Conservation (phyloP, 345 rosid genomes). For the Ceriops decandra region DNA sequence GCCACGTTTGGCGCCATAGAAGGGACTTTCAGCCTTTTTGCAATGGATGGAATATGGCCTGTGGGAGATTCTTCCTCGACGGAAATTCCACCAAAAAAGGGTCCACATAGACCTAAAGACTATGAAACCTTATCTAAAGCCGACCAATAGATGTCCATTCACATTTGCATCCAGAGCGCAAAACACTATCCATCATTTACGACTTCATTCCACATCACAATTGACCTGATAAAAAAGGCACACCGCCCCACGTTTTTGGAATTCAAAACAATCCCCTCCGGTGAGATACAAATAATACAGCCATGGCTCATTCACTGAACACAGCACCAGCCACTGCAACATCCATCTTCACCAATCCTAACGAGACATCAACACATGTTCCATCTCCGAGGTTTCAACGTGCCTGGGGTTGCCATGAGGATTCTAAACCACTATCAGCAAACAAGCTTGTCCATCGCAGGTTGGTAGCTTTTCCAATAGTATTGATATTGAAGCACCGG, state of each 20-base stretch:
- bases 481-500: not conserved
- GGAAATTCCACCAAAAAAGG: constrained; percentile 3
- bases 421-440: constrained; percentile 11
- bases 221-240: not conserved
- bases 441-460: constrained; percentile 40
- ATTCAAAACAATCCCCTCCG: constrained; percentile 9
- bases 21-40: too few relatives aligned
- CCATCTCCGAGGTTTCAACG: constrained; percentile 23
- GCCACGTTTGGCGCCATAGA: too few relatives aligned
- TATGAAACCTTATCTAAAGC: constrained; percentile 40
- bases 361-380: not conserved
- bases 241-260: not conserved
- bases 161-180: constrained; percentile 16
- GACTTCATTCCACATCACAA: constrained; percentile 6
- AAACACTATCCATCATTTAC: constrained; percentile 21
- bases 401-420: constrained; percentile 16
- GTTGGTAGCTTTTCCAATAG: constrained; percentile 9
- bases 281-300: not conserved
- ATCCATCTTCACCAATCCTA: constrained; percentile 18
- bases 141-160: constrained; percentile 40
- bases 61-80: not conserved
- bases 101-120: constrained; percentile 11
- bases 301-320: constrained; percentile 45
- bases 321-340: constrained; percentile 25
- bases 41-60: too few relatives aligned